phyloP scores from a whole-genome alignment of 75 land plant genomes.

The Isoetes taiwanensis region DNA sequence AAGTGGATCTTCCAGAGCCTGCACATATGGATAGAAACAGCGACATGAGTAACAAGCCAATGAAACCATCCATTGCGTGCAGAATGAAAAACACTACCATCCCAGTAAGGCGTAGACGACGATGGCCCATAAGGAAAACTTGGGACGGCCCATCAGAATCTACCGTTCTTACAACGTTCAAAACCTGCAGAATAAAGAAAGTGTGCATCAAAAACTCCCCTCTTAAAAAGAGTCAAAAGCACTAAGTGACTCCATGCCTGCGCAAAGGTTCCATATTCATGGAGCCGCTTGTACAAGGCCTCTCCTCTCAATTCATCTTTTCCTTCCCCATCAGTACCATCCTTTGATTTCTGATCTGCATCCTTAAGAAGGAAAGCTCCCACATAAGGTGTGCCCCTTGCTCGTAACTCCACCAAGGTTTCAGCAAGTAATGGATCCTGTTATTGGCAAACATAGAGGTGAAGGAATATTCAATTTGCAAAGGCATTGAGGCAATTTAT shows the following conservation, averaged over 20 bases:
- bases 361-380: constrained; percentile 91
- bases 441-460: no score
- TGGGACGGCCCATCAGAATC: constrained; percentile 31
- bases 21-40: constrained; percentile 5
- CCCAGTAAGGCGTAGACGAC: constrained; percentile 77
- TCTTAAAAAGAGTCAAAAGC: neutral
- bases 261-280: constrained; percentile 92
- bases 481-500: neutral
- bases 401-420: constrained; percentile 51
- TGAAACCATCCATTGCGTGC: neutral
- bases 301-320: constrained; percentile 58
- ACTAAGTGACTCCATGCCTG: constrained; percentile 41
- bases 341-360: constrained; percentile 29
- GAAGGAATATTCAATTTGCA: neutral
- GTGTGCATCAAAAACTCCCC: neutral
- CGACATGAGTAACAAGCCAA: neutral
- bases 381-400: constrained; percentile 64
- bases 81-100: no score
- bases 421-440: constrained; percentile 79
- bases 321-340: constrained; percentile 45
- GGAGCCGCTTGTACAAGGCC: constrained; percentile 65
- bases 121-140: constrained; percentile 79
- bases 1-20: constrained; percentile 74
- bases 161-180: constrained; percentile 30
- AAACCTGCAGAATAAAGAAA: constrained; percentile 31